phyloP scores from a whole-genome alignment of 225 moss, liverwort and hornwort species.

The Pseudoscleropodium purum region DNA sequence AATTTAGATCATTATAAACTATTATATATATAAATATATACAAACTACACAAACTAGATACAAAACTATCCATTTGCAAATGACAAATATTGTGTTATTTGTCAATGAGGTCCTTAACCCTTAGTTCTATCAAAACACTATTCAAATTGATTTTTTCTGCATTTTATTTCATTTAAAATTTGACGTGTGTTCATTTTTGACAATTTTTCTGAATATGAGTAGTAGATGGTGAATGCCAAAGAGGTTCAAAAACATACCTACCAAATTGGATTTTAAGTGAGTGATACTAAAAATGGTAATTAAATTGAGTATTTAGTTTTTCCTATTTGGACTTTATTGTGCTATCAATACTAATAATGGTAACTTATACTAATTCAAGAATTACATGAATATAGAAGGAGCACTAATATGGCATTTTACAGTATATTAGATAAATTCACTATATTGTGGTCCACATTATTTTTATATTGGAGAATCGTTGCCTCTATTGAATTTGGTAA shows the following conservation, averaged over 20 bases:
- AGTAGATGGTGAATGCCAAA: background rate
- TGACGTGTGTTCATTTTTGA: background rate
- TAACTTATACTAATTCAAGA: background rate
- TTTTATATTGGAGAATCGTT: background rate
- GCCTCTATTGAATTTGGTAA: background rate
- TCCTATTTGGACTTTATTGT: no score
- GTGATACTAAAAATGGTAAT: background rate
- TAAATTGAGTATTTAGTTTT: no score
- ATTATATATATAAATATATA: background rate
- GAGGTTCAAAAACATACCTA: no score
- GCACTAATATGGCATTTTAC: rapidly evolving
- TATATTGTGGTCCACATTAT: background rate
- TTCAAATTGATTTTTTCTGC: background rate
- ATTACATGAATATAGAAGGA: background rate
- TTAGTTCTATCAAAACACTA: background rate
- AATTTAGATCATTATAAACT: no score
- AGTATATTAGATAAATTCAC: background rate
- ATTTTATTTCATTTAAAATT: background rate
- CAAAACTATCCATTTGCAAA: background rate
- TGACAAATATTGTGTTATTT: no score
- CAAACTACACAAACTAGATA: background rate
- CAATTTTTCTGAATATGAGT: background rate
- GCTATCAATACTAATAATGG: background rate
- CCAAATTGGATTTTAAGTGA: background rate
- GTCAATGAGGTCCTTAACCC: no score